These are phyloP conservation scores for Mycena crocata DNA, from an alignment of 768 basidiomycete genomes.

Conservation along the genomic window DNA sequence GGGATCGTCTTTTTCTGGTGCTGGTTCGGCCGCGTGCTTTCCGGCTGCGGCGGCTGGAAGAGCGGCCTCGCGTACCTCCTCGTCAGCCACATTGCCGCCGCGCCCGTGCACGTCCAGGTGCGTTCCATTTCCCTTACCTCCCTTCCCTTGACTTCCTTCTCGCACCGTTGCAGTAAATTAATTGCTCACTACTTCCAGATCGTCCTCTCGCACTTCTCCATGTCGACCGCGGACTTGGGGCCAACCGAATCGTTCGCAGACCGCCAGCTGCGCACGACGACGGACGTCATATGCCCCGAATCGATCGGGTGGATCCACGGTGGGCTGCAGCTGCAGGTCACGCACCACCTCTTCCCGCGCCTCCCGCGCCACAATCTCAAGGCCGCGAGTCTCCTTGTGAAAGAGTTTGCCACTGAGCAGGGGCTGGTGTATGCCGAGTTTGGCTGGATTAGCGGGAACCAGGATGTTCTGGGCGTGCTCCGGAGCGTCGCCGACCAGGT, in stretches of 20 bases:
- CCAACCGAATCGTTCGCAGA: slow-evolving; percentile 92
- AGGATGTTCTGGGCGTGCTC: slow-evolving; percentile 85
- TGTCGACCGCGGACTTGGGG: slow-evolving; percentile 92
- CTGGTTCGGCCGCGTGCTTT: slow-evolving; percentile 84
- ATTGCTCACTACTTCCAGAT: slow-evolving; percentile 64
- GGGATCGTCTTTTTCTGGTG: slow-evolving; percentile 88
- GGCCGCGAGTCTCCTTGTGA: slow-evolving; percentile 85
- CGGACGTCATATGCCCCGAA: slow-evolving; percentile 90
- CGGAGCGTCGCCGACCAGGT: slow-evolving; percentile 90
- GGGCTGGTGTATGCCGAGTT: slow-evolving; percentile 92
- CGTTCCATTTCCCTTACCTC: slow-evolving; percentile 35
- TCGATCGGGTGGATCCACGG: slow-evolving; percentile 93
- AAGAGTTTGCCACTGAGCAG: slow-evolving; percentile 88
- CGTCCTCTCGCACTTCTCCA: slow-evolving; percentile 96
- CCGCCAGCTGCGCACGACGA: slow-evolving; percentile 96
- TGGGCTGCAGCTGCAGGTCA: slow-evolving; percentile 97
- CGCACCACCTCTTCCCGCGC: slow-evolving; percentile 97
- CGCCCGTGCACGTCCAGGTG: slow-evolving; percentile 96
- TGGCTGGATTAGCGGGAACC: slow-evolving; percentile 88
- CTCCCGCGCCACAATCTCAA: slow-evolving; percentile 93
- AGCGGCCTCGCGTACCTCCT: slow-evolving; percentile 80
- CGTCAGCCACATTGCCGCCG: slow-evolving; percentile 86
- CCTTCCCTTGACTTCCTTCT: background rate
- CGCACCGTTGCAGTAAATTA: no score
- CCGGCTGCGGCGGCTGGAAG: slow-evolving; percentile 77